Evolutionary conservation across 306 rosid genomes (phyloP).

Genomic region (Ormosia semicastrata): DNA sequence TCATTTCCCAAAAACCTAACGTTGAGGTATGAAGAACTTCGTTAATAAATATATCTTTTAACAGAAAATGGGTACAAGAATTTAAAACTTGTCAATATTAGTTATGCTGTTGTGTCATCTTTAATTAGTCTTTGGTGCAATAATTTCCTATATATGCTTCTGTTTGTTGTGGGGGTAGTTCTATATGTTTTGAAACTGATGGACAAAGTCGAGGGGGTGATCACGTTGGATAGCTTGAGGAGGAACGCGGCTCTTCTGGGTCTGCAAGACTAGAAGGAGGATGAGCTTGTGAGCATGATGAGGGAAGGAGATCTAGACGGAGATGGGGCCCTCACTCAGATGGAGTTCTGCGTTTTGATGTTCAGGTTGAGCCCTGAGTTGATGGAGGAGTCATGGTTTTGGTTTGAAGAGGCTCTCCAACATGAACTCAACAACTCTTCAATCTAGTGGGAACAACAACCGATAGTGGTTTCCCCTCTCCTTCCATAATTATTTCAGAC

Average conservation of each 20-base stretch:
- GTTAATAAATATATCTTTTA: no score
- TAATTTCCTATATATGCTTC: no score
- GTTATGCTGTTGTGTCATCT: no score
- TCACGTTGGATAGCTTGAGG: constrained; percentile 74
- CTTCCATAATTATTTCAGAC: neutral
- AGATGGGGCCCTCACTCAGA: constrained; percentile 70
- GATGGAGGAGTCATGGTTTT: constrained; percentile 71
- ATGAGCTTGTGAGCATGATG: constrained; percentile 77
- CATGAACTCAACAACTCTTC: constrained; percentile 22
- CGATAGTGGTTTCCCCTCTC: neutral
- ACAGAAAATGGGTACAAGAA: no score
- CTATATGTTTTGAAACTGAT: constrained; percentile 23
- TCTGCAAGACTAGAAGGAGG: constrained; percentile 62
- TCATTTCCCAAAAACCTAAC: no score
- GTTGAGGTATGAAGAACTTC: no score
- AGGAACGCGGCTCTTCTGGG: constrained; percentile 64
- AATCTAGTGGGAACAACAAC: neutral
- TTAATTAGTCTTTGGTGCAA: no score
- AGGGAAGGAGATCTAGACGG: constrained; percentile 80
- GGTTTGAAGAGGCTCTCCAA: constrained; percentile 62
- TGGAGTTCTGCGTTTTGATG: constrained; percentile 97
- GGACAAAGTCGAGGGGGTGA: constrained; percentile 75
- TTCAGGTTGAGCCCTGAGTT: constrained; percentile 84
- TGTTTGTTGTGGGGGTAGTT: no score
- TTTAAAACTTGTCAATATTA: no score